Evolutionary conservation across 2,329 filamentous ascomycete species (phyloP), one percentile per base, ranked within the genome.

Genomic region (Alternaria longipes): DNA sequence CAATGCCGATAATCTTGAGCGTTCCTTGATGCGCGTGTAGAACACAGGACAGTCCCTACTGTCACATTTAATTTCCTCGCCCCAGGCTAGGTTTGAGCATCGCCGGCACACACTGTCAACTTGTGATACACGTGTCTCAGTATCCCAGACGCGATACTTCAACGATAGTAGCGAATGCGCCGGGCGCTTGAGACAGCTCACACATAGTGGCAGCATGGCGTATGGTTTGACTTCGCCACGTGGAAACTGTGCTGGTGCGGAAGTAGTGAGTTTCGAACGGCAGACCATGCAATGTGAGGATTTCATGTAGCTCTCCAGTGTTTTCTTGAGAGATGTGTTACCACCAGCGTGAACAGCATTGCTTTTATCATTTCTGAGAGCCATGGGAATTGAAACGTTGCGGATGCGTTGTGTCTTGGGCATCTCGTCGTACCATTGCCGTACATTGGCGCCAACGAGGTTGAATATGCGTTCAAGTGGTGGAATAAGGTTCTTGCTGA

Each of bases 391-490:
- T 2, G 68, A 84, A n/a, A 92, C 80, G 56, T 86, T 87, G 28
- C 90, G 86, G 46, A 94, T 87, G 8, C 90, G 89, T 73, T 93
- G 91, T 20, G 95, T 84, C 77, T 96, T 97, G 46, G 94, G 94
- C 93, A 98, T 96, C 79, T 97, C 93, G 65, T 97, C 93, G 73
- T 93, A 98, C 95, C 95, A 99, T 60, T 88, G 86, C 18, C 91
- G 84, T 0, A 98, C 91, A 75, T 95, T 97, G 32, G 93, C 95
- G 7, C 95, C 95, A 3, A 98, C 91, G 3, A 99, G 89, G 73
- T 95, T 97, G 82, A 99, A 97, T 66, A 99, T 97, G 28, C 95
- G 90, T 78, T 98, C 94, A 0, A 99, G 85, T 0, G 95, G 95
- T 6, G 95, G 95, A 51, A 99, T 96, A 8, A 99, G 76, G 75